phyloP scores from a whole-genome alignment of 768 basidiomycete species.

The Strobilomyces dryophilus region DNA sequence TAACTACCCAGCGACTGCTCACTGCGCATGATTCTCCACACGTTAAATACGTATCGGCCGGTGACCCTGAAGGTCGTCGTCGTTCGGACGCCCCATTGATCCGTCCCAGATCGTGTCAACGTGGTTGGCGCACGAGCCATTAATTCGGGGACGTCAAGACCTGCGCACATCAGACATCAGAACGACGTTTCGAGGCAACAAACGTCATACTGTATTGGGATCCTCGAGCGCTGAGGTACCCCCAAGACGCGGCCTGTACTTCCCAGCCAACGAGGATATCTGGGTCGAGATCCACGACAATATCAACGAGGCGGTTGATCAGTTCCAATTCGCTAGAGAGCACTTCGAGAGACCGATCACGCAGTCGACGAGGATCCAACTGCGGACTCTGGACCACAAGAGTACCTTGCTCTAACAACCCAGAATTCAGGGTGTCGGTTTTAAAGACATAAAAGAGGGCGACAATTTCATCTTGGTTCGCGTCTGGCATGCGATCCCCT shows the following conservation, averaged over 20 bases:
- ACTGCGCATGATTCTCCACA: slow-evolving; percentile 88
- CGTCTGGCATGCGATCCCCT: slow-evolving; percentile 57
- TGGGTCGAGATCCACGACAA: slow-evolving; percentile 75
- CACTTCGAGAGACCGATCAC: slow-evolving; percentile 43
- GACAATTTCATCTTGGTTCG: slow-evolving; percentile 50
- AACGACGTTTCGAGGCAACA: background rate
- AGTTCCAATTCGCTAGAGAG: slow-evolving; percentile 75
- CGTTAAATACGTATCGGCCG: slow-evolving; percentile 88
- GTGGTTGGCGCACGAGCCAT: slow-evolving; percentile 70
- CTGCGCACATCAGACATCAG: slow-evolving; percentile 38
- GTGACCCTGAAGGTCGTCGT: slow-evolving; percentile 79
- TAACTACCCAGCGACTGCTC: slow-evolving; percentile 78
- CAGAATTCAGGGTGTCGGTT: slow-evolving; percentile 34
- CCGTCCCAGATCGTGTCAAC: slow-evolving; percentile 32
- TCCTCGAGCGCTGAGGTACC: slow-evolving; percentile 73
- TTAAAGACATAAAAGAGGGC: slow-evolving; percentile 74
- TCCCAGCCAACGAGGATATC: slow-evolving; percentile 95
- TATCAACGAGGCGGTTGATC: slow-evolving; percentile 71
- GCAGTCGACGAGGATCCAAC: slow-evolving; percentile 39
- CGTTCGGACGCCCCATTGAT: slow-evolving; percentile 70
- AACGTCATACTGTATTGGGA: slow-evolving; percentile 45
- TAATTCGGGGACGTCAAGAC: slow-evolving; percentile 65
- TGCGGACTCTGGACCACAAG: slow-evolving; percentile 47
- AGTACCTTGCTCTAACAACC: slow-evolving; percentile 39
- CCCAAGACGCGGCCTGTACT: slow-evolving; percentile 85